Evolutionary conservation across 1,284 basidiomycete species (phyloP).

Genomic region (Cutaneotrichosporon dermatis): DNA sequence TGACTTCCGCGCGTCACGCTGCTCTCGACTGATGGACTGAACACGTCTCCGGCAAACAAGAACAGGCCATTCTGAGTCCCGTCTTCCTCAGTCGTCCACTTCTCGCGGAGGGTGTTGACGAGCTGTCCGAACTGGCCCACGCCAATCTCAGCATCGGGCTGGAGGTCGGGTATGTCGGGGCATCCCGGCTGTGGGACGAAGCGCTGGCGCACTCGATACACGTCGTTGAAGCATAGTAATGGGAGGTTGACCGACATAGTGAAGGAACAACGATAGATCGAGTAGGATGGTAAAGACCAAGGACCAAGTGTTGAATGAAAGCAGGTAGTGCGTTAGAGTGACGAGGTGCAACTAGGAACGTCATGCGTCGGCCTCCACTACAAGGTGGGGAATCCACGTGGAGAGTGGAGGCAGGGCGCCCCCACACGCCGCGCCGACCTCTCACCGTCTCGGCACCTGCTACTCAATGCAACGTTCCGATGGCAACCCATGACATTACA

Average conservation of each 20-base stretch:
- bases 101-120: conserved; percentile 32
- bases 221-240: conserved; percentile 49
- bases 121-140: conserved; percentile 52
- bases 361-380: no score
- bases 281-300: no score
- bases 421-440: no score
- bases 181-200: conserved; percentile 41
- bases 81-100: conserved; percentile 31
- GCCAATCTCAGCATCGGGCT: conserved; percentile 29
- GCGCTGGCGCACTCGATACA: conserved; percentile 59
- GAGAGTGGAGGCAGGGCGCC: no score
- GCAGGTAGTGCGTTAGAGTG: no score
- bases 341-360: no score
- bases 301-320: no score
- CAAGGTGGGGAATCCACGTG: no score
- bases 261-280: not conserved
- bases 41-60: conserved; percentile 83
- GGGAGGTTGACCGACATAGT: conserved; percentile 33
- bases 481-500: no score
- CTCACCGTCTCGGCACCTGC: no score
- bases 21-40: conserved; percentile 79
- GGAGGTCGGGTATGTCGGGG: conserved; percentile 10
- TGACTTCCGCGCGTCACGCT: conserved; percentile 84
- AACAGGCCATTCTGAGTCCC: conserved; percentile 64
- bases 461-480: no score